These are phyloP conservation scores for Phytophthora citrophthora DNA, from an alignment of 352 stramenopile species.

Conservation along the genomic window DNA sequence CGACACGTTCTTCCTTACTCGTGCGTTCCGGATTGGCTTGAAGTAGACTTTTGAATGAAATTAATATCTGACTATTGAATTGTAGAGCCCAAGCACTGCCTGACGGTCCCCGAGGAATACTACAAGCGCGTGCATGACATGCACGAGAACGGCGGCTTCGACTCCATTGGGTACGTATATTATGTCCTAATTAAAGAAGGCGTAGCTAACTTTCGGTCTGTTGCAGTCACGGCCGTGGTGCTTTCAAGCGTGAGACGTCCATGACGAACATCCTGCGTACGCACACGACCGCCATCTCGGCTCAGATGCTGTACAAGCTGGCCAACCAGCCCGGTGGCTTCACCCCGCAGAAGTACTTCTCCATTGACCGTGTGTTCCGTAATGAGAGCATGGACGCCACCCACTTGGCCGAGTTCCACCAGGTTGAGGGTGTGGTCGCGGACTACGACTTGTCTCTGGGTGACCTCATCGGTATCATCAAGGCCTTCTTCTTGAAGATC, in stretches of 20 bases:
- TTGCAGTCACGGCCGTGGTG: conserved; percentile 72
- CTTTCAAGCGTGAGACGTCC: conserved; percentile 95
- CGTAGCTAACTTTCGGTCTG: not conserved
- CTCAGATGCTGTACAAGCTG: conserved; percentile 99
- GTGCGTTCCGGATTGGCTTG: conserved; percentile 37
- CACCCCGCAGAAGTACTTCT: conserved; percentile 98
- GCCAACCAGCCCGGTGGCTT: conserved; percentile 96
- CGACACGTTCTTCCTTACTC: conserved; percentile 99
- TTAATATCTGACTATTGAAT: not conserved
- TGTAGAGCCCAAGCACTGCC: conserved; percentile 71
- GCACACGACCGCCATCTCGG: conserved; percentile 99
- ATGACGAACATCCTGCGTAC: conserved; percentile 99
- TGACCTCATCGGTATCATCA: conserved; percentile 99
- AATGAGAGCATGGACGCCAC: conserved; percentile 99
- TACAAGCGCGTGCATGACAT: conserved; percentile 98
- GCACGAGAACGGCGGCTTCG: conserved; percentile 97
- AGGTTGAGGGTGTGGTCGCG: conserved; percentile 98
- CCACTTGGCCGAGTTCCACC: conserved; percentile 99
- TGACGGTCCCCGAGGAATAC: conserved; percentile 97
- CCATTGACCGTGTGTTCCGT: conserved; percentile 99
- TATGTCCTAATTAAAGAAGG: not conserved
- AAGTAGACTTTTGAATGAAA: not conserved
- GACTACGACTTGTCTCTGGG: conserved; percentile 99
- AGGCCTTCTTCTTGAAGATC: conserved; percentile 99
- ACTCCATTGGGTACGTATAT: conserved; percentile 94